These are phyloP conservation scores for Benincasa hispida DNA, from an alignment of 306 rosid species.

Conservation along the genomic window DNA sequence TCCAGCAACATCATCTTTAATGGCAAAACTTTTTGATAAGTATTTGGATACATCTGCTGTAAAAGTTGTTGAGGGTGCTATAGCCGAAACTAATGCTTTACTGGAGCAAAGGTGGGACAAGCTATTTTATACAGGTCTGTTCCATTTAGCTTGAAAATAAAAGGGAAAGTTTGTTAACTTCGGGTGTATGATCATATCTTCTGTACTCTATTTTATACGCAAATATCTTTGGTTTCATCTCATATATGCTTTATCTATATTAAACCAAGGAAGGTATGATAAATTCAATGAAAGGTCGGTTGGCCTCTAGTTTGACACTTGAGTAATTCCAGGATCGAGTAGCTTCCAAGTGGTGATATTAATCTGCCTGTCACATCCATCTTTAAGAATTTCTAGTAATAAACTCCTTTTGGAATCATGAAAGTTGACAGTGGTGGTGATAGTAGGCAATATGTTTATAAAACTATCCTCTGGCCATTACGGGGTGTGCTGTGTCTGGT, in stretches of 20 bases:
- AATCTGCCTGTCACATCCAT: background rate
- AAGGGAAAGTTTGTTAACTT: background rate
- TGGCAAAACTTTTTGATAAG: constrained; percentile 52
- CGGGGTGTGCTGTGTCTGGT: background rate
- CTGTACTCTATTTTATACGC: background rate
- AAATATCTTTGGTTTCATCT: background rate
- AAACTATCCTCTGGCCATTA: background rate
- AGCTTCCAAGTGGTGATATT: background rate
- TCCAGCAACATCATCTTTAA: constrained; percentile 80
- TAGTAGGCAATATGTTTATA: background rate
- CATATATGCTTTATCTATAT: background rate
- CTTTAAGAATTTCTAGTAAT: background rate
- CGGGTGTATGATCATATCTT: background rate
- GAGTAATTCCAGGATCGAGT: background rate
- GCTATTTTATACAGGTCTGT: constrained; percentile 85
- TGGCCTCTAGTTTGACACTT: background rate
- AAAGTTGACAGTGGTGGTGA: background rate
- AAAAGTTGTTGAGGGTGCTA: constrained; percentile 84
- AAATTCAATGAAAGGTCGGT: background rate
- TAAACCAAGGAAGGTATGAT: background rate
- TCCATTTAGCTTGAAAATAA: background rate
- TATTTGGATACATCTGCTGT: constrained; percentile 66
- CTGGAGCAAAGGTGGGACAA: constrained; percentile 99
- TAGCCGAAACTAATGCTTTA: constrained; percentile 67
- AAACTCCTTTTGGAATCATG: no score